These are phyloP conservation scores for Citrus hindsii DNA, from an alignment of 345 rosid species.

Conservation along the genomic window DNA sequence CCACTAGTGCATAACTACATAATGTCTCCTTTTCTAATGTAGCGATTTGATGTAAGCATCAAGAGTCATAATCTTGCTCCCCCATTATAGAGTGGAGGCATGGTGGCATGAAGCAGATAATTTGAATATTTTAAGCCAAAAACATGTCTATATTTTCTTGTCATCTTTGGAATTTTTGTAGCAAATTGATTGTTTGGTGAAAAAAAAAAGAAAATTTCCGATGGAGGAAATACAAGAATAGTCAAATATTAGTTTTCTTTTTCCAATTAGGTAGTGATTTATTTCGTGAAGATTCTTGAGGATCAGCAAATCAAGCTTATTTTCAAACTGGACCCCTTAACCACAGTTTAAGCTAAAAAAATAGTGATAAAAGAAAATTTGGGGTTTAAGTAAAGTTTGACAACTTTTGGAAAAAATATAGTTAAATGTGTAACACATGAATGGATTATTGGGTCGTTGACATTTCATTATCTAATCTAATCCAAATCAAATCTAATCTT, in stretches of 20 bases:
- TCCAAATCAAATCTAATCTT: not conserved
- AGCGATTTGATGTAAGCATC: not conserved
- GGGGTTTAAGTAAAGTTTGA: conserved; percentile 4
- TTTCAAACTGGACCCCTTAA: conserved; percentile 10
- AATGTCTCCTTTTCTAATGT: too few relatives aligned
- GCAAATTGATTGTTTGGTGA: not conserved
- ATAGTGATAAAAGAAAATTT: not conserved
- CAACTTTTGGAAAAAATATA: not conserved
- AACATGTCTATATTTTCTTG: not conserved
- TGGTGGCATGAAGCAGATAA: not conserved
- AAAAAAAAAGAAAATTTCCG: not conserved
- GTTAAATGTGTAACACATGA: conserved; percentile 6
- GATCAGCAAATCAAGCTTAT: conserved; percentile 9
- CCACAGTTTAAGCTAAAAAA: not conserved
- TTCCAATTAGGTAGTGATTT: not conserved
- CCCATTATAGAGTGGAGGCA: not conserved
- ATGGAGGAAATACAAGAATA: not conserved
- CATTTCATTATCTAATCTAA: conserved; percentile 13
- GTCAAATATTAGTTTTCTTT: not conserved
- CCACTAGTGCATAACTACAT: too few relatives aligned
- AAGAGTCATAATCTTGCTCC: not conserved
- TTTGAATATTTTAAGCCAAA: not conserved
- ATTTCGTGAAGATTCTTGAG: conserved; percentile 2
- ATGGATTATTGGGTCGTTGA: conserved; percentile 23
- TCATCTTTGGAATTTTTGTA: not conserved